A percentile compares a stretch with the other conserved stretches of the same genome.
phyloP scores from a whole-genome alignment of 371 early-diverging fungal species.

The Fennellomyces sp. region DNA sequence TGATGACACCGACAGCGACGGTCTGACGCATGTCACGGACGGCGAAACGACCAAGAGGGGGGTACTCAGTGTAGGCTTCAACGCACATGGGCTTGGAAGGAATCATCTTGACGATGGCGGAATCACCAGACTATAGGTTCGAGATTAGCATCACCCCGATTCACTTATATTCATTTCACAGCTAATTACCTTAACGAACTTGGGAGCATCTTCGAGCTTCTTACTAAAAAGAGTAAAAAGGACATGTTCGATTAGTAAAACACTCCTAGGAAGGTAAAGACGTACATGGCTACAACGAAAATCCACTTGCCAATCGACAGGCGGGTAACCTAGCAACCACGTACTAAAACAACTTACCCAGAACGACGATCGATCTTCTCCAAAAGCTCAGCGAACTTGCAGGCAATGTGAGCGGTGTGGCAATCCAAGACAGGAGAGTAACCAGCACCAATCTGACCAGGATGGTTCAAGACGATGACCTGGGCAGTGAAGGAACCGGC shows the following conservation, averaged over 20 bases:
- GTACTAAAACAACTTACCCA: slow-evolving; percentile 41
- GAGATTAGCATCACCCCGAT: too few relatives aligned
- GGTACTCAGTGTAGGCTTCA: slow-evolving; percentile 91
- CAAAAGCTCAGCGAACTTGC: slow-evolving; percentile 88
- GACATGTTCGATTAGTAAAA: background rate
- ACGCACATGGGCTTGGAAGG: slow-evolving; percentile 98
- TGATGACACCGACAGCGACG: slow-evolving; percentile 96
- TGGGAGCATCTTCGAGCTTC: slow-evolving; percentile 21
- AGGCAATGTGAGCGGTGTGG: slow-evolving; percentile 97
- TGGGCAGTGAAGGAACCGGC: slow-evolving; percentile 90
- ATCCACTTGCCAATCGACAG: too few relatives aligned
- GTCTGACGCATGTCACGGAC: slow-evolving; percentile 97
- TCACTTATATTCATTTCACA: background rate
- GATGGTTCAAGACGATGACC: slow-evolving; percentile 96
- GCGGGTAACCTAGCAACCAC: background rate
- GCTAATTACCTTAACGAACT: slow-evolving; percentile 6
- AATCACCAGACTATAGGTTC: slow-evolving; percentile 94
- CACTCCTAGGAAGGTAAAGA: too few relatives aligned
- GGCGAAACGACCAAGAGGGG: slow-evolving; percentile 96
- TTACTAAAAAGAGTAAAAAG: slow-evolving; percentile 5
- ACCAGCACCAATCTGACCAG: slow-evolving; percentile 88
- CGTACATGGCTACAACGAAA: too few relatives aligned
- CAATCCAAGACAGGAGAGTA: slow-evolving; percentile 96
- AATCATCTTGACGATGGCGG: slow-evolving; percentile 94
- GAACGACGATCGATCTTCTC: slow-evolving; percentile 97